These are phyloP conservation scores for Apiotrichum laibachii DNA, from an alignment of 1,284 basidiomycete genomes.

Conservation along the genomic window DNA sequence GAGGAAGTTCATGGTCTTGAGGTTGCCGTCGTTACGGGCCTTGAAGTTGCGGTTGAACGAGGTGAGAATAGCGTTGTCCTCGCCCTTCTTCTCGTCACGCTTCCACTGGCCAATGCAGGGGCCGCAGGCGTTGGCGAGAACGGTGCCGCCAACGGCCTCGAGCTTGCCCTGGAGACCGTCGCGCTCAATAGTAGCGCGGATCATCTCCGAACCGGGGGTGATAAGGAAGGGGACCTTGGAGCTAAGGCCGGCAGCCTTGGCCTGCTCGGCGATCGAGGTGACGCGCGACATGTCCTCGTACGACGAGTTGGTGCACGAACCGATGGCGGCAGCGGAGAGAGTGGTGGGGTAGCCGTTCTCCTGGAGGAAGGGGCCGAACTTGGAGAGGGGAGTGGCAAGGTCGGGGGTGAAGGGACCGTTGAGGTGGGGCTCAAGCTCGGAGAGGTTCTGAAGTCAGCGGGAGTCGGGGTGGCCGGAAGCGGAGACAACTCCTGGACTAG, in stretches of 20 bases:
- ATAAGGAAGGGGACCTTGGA: constrained; percentile 91
- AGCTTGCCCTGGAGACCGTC: constrained; percentile 59
- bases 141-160: constrained; percentile 58
- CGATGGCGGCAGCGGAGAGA: constrained; percentile 87
- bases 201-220: constrained; percentile 96
- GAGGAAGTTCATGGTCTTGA: constrained; percentile 83
- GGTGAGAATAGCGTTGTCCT: constrained; percentile 95
- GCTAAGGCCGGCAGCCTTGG: constrained; percentile 74
- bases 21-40: constrained; percentile 95
- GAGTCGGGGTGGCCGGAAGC: too few species aligned
- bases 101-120: constrained; percentile 99
- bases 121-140: constrained; percentile 96
- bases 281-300: constrained; percentile 95
- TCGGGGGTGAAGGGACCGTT: constrained; percentile 99
- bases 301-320: constrained; percentile 96
- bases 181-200: constrained; percentile 94
- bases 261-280: constrained; percentile 86
- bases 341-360: constrained; percentile 89
- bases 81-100: constrained; percentile 79
- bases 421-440: constrained; percentile 87
- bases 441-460: constrained; percentile 69
- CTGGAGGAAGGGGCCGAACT: constrained; percentile 76
- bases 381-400: constrained; percentile 89
- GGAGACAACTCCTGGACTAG: too few species aligned
- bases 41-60: constrained; percentile 98